Evolutionary conservation across 768 basidiomycete species (phyloP).

Genomic region (Suillus ampliporus): DNA sequence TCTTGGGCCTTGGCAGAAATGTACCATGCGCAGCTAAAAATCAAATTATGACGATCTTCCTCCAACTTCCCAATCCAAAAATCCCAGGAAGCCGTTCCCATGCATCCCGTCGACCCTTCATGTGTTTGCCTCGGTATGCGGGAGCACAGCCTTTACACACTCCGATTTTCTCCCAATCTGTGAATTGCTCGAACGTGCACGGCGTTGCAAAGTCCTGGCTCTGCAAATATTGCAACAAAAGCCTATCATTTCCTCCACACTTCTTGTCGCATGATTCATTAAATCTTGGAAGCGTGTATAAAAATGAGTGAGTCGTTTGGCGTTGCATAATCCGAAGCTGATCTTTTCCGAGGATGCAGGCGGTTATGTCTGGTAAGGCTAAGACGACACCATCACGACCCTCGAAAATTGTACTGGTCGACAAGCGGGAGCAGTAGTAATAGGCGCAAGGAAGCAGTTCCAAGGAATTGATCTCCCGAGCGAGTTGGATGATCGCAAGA

Average conservation of each 20-base stretch:
- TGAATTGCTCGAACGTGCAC: background rate
- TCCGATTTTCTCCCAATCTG: too few relatives aligned
- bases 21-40: background rate
- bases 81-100: background rate
- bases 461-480: slow-evolving; percentile 6
- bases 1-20: background rate
- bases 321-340: background rate
- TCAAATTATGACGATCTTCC: background rate
- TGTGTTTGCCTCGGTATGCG: background rate
- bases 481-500: slow-evolving; percentile 11
- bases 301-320: background rate
- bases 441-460: slow-evolving; percentile 10
- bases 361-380: background rate
- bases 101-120: background rate
- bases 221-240: background rate
- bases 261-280: background rate
- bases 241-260: too few relatives aligned
- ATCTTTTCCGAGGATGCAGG: background rate
- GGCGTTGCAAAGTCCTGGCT: background rate
- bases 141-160: background rate
- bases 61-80: slow-evolving; percentile 1
- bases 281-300: background rate
- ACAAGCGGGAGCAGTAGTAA: slow-evolving; percentile 12
- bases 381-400: background rate
- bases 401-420: background rate